Base-by-base conservation (phyloP, 139 green algal genomes). In the Picochlorum sp. region DNA sequence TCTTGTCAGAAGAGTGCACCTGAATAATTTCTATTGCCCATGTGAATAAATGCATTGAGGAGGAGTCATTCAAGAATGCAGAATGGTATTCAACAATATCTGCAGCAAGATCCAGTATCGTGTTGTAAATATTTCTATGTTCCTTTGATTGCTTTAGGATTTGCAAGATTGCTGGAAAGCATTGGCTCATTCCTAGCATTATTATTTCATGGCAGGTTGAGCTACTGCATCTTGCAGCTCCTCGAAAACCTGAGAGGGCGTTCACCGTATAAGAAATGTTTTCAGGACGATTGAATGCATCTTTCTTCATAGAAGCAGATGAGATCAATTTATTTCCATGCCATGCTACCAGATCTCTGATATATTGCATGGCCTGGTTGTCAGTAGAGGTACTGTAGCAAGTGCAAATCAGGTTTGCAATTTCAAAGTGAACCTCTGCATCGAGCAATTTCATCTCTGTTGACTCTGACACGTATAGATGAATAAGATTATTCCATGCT, bases 61-160 rank as follows among this genome's bases (percentile, higher is more conserved):
- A 34, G 0, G 24, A 20, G 1, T 62, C 47, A 2, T 45, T 5
- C 34, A 76, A 47, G 21, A 52, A 52, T 6, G 62, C 56, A 8
- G 23, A 23, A 9, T 71, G 51, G 30, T 79, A 60, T 59, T 92
- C 84, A 38, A 95, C 83, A 38, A 91, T 57, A 8, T 86, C 83
- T 1, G 70, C 78, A 0, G 82, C 82, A 54, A 95, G 77, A 73
- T 92, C 93, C 3, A 96, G 64, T 10, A 96, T 49, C 28, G 86
- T 66, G 41, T 75, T 44, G 18, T 56, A 59, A 21, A 54, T 20
- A 20, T 20, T 21, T 26, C 16, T 10, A 26, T 21, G 16, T 9
- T 54, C 47, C 47, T 54, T 54, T 54, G 47, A 54, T 54, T 9
- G 47, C n/a, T 21, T 54, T 6, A 54, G n/a, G n/a, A 54, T 20